These are phyloP conservation scores for Acanthamoeba royreba DNA, from an alignment of 208 protist species.

Conservation along the genomic window DNA sequence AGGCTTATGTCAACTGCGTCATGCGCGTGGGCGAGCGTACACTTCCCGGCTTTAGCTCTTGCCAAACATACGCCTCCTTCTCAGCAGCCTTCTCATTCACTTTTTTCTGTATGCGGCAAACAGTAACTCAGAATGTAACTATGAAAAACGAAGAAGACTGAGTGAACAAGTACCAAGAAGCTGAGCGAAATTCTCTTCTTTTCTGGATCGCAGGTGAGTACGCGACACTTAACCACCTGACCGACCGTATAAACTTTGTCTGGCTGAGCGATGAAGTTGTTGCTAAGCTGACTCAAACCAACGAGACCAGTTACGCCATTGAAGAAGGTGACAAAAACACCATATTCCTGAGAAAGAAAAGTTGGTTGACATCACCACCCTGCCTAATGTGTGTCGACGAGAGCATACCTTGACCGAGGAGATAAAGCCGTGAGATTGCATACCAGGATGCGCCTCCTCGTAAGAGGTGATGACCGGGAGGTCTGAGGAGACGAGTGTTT, in stretches of 20 bases:
- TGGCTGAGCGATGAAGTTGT: background rate
- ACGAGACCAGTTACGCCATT: constrained; percentile 20
- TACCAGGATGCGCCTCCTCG: background rate
- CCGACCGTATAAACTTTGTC: background rate
- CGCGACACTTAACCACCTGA: constrained; percentile 30
- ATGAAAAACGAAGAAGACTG: background rate
- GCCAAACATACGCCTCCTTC: background rate
- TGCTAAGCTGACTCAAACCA: constrained; percentile 17
- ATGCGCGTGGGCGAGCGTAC: background rate
- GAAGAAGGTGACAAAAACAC: constrained; percentile 42
- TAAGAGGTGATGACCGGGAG: constrained; percentile 33
- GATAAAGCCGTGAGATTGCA: constrained; percentile 15
- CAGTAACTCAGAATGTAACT: background rate
- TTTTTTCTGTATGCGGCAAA: background rate
- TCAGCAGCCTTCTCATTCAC: background rate
- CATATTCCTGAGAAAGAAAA: background rate
- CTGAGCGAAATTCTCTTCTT: constrained; percentile 1
- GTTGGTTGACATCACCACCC: background rate
- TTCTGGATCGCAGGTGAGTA: constrained; percentile 7
- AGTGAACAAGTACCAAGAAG: constrained; percentile 9
- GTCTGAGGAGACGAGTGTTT: constrained; percentile 1
- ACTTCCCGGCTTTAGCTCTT: background rate
- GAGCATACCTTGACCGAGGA: constrained; percentile 1
- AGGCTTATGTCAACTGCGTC: background rate
- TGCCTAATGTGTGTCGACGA: background rate